Evolutionary conservation across 129 eudicot species (phyloP).

Genomic region (Mikania micrantha): DNA sequence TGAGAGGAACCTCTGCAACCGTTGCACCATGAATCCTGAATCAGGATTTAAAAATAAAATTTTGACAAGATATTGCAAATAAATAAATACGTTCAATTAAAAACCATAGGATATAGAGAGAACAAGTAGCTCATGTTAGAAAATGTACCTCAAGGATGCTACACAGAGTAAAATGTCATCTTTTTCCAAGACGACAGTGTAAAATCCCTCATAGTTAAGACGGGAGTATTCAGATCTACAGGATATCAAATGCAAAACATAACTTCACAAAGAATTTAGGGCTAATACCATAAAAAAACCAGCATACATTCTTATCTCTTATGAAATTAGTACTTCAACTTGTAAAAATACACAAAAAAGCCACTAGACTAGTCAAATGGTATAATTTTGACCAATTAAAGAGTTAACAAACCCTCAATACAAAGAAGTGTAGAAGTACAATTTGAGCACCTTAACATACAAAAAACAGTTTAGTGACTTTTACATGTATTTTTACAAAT

Average conservation of each 20-base stretch:
- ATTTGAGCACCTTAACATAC: no score
- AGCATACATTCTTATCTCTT: no score
- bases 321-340: no score
- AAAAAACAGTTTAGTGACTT: no score
- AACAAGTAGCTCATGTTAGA: background rate
- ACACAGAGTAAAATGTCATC: slow-evolving; percentile 65
- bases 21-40: slow-evolving; percentile 85
- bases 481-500: no score
- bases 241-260: slow-evolving; percentile 4
- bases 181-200: slow-evolving; percentile 81
- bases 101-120: background rate
- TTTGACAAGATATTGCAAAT: background rate
- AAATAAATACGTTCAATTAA: background rate
- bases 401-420: no score
- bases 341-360: no score
- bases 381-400: no score
- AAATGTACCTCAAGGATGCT: slow-evolving; percentile 73
- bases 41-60: background rate
- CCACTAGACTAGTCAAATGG: no score
- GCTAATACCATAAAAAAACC: no score
- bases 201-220: slow-evolving; percentile 73
- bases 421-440: no score
- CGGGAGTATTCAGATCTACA: slow-evolving; percentile 82
- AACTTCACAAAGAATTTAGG: background rate
- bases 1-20: slow-evolving; percentile 92